Evolutionary conservation across 768 basidiomycete genomes (phyloP), one percentile per base, ranked within the genome.

Genomic region (Boletus coccyginus): DNA sequence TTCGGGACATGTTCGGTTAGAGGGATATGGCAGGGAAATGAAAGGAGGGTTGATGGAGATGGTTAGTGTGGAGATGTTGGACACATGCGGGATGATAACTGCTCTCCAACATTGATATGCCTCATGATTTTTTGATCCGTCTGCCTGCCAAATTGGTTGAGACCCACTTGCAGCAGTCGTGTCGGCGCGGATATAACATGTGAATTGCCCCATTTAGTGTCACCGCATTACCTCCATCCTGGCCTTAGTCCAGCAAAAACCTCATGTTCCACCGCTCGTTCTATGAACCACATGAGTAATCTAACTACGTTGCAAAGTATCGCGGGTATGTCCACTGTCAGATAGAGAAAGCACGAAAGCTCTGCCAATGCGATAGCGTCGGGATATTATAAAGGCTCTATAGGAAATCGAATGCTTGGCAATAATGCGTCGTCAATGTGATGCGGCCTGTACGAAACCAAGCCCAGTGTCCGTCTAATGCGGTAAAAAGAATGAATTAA

Each of bases 1-100:
- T 77, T 62, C 81, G 75, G 58, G 85, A 78, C 84, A 85, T 86
- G 40, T 40, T 52, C 32, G 32, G 27, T 44, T 21, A 33, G 39
- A 41, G n/a, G 53, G 47, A 49, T 38, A 32, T 45, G 36, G 38
- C 35, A 38, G 45, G 46, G 27, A 40, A 17, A 35, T 31, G 13
- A 24, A 16, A 21, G 21, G 27, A 46, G 29, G 36, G 35, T 27
- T 27, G 39, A 16, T 16, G 21, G 19, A 11, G 42, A 16, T 31
- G 12, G 36, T 53, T 29, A 16, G 10, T 45, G 32, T 43, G 19
- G 29, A n/a, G 51, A 49, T 35, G 43, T 41, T 38, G 6, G 27
- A 47, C 36, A 41, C 33, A 13, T 38, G 3, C 33, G 36, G 36
- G n/a, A 53, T 40, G 45, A 48, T 50, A 32, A 16, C 17, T 41